Evolutionary conservation across 331 rosid genomes (phyloP), one percentile per base, ranked within the genome.

Genomic region (Pyracantha coccinea): DNA sequence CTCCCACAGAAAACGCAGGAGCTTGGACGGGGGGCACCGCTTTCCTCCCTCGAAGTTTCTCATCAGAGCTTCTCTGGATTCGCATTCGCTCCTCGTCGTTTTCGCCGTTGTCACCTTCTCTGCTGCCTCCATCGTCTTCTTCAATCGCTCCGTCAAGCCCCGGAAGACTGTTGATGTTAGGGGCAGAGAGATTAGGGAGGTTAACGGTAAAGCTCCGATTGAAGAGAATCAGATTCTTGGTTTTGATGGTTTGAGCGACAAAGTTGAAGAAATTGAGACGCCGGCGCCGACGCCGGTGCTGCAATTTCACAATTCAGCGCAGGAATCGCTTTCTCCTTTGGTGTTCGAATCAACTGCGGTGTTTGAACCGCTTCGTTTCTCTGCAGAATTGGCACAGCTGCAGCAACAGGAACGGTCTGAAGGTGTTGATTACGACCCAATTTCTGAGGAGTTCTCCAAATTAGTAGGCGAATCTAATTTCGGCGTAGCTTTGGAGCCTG

Each of bases 41-140:
- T 13, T 72, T 69, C 91, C 76, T 33, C 73, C 96, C 8, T 81
- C 97, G 2, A 80, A 88, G 12, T 85, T 90, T 53, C 23, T 89
- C 33, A 72, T 92, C 80, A 83, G 80, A 24, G 89, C 97, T 17
- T 81, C 97, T 20, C 72, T 92, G 25, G 78, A 35, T 21, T 81
- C 97, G 27, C 89, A 84, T 71, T 71, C 96, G 5, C n/a, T 83
- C 57, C 32, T 92, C 68, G 77, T 88, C 75, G 75, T 86, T 16
- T 82, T 89, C 69, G 83, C 93, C 52, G 79, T 84, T 0, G 87
- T 89, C 23, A 88, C 96, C 59, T 59, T 92, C 69, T 87, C 99
- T 38, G 97, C 91, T 4, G 86, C 86, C 72, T 92, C 96, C 3
- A 60, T 81, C 10, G 69, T 88, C 29, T 87, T 82, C 82, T 85